Base-by-base conservation (phyloP, 1,139 yeast species). In the Protomyces gravidus region DNA sequence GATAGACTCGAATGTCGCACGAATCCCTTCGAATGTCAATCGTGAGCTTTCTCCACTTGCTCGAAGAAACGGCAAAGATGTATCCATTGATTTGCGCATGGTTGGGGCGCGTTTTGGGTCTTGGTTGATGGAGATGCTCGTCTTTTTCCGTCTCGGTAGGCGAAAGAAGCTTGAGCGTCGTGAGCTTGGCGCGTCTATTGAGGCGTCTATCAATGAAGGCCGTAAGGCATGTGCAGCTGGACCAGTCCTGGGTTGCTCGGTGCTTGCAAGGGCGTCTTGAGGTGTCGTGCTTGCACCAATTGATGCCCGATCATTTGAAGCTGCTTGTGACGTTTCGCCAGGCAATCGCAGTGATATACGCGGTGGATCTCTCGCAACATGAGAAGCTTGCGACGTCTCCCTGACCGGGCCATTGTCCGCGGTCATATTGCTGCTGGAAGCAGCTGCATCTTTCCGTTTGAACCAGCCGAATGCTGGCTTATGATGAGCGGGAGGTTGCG, bases 1-100 rank as follows among this genome's bases (percentile, higher is more conserved):
- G 39, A 53, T 27, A 13, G 33, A 25, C 33, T 53, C 58, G 46
- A 53, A 53, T 9, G 58, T 50, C 5, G 51, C 47, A n/a, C 58
- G 15, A 5, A 50, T 36, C 5, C 46, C 48, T 46, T 53, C 51
- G 5, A 45, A 53, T 7, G 58, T 45, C n/a, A 33, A 17, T 13
- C 51, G 45, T 7, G 47, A 6, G 23, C 30, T 47, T 11, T 52
- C 57, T 21, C 23, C 39, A 47, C 50, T 52, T 13, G 50, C 21
- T n/a, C 33, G 42, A n/a, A 15, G 42, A 4, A 17, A 36, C 6
- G 42, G 21, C n/a, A 13, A 4, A 15, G 42, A 5, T 4, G 19
- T 17, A 36, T 36, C 42, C 9, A 36, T 6, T 15, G 25, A 47
- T 6, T 19, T 52, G 45, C 19, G 45, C 28, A 21, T 23, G 9